Evolutionary conservation across 2,329 filamentous ascomycete genomes (phyloP), one percentile per base, ranked within the genome.

Genomic region (Remersonia thermophila): DNA sequence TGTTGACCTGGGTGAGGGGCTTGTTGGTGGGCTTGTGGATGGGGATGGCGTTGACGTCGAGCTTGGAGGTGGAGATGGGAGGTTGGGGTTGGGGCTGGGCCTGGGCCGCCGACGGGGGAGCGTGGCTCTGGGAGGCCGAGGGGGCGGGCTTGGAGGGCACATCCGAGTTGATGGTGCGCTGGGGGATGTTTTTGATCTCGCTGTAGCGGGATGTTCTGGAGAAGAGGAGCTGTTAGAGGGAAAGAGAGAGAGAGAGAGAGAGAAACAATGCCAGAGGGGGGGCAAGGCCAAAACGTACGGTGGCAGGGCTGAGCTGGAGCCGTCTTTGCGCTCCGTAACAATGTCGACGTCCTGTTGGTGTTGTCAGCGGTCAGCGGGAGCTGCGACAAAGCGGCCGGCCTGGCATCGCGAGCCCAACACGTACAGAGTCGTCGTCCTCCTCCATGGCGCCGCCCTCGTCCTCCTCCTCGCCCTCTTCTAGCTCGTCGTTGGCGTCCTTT

Each of bases 41-140:
- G 0, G 91, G 89, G 44, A 86, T 83, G 3, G 71, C 80, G 56
- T 93, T 77, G 36, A 95, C 73, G 52, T 96, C 83, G 44, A 96
- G 73, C 33, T 76, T 87, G 10, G 86, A 94, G 39, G 80, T 87
- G 28, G 80, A 63, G 57, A 85, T 63, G 56, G 91, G 64, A 48
- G 78, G 62, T 11, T 55, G 45, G 7, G 29, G 30, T 29, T 25
- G 33, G 11, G 28, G 15, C 14, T 38, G 16, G 39, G n/a, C n/a
- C 47, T 9, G 52, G 51, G 5, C 60, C 57, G 7, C 71, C 67
- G n/a, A n/a, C n/a, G n/a, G n/a, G n/a, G n/a, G 44, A 67, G 68
- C 49, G 67, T 71, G 29, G 56, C 47, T 0, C 9, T 23, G 20
- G 9, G 63, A 5, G 12, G 11, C 11, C 6, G 27, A 28, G 7